Base-by-base conservation (phyloP, 2,329 filamentous ascomycete genomes). In the Aspergillus transmontanensis region DNA sequence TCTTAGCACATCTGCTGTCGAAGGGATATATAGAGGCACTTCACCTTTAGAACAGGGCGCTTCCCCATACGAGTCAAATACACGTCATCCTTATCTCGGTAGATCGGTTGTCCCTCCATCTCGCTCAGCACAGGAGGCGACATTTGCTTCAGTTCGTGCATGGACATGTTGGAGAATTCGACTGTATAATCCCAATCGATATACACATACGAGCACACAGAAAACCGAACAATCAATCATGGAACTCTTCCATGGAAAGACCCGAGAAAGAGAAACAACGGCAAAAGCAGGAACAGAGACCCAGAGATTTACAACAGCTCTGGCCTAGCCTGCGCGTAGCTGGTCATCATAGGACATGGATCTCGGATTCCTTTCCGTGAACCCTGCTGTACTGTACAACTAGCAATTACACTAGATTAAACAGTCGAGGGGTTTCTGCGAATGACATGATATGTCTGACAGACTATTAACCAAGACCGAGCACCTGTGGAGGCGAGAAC, bases 31-130 rank as follows among this genome's bases (percentile, higher is more conserved):
- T 10, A 23, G 11, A 23, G 21, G 2, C 6, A 4, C 45, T 59
- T 41, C 62, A 73, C 81, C 64, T 80, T 78, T 63, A 85, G 75
- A 50, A 84, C 81, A 60, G 84, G 82, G 21, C 76, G 74, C 72
- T 84, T 85, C 45, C 83, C 83, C 78, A 85, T 77, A n/a, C 83
- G 79, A 34, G 76, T 74, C 80, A 85, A 82, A 61, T 85, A 79
- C 32, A 70, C 70, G 28, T 78, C 75, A 68, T 83, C 82, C 41
- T 71, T 62, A 26, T 70, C 65, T n/a, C 67, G 71, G 30, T 57
- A 66, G 16, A 67, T 61, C 5, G 59, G 46, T 19, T 46, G 48
- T 6, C 51, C 63, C 48, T 61, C 58, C 7, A 71, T 51, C 61
- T 69, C 68, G 12, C 57, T 57, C 43, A 58, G 53, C 3, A 50